Conservation (phyloP, 257 asterid species). For the Solanum appendiculatum region DNA sequence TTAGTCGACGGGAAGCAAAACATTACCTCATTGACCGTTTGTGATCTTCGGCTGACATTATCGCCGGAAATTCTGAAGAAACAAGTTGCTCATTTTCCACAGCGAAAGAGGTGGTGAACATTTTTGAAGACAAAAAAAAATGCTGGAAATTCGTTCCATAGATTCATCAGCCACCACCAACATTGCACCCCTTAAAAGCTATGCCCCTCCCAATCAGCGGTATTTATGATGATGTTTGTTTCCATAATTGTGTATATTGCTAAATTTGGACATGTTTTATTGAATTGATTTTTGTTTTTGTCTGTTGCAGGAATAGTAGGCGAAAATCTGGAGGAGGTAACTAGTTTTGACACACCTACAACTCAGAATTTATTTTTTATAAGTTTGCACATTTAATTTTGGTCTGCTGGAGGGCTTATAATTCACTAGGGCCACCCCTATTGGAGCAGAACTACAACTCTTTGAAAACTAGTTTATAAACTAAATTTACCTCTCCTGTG, state of each 20-base stretch:
- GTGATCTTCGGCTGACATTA: not conserved
- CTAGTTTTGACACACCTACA: not conserved
- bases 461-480: not conserved
- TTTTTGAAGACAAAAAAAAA: not conserved
- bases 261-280: not conserved
- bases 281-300: not conserved
- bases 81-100: not conserved
- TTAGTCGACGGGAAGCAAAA: not conserved
- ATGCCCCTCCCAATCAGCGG: conserved; percentile 92
- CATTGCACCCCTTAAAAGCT: conserved; percentile 63
- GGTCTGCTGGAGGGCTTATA: not conserved
- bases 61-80: not conserved
- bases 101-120: conserved; percentile 7
- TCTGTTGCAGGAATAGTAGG: conserved; percentile 63
- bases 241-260: not conserved
- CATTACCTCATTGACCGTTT: not conserved
- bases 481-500: not conserved
- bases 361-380: not conserved
- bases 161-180: conserved; percentile 49
- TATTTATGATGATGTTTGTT: conserved; percentile 1
- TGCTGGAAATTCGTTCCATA: conserved; percentile 63
- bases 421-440: not conserved
- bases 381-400: not conserved
- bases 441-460: not conserved
- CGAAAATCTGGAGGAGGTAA: conserved; percentile 88